Conservation (phyloP, 2,329 filamentous ascomycete genomes). For the Cladosporium sp. region DNA sequence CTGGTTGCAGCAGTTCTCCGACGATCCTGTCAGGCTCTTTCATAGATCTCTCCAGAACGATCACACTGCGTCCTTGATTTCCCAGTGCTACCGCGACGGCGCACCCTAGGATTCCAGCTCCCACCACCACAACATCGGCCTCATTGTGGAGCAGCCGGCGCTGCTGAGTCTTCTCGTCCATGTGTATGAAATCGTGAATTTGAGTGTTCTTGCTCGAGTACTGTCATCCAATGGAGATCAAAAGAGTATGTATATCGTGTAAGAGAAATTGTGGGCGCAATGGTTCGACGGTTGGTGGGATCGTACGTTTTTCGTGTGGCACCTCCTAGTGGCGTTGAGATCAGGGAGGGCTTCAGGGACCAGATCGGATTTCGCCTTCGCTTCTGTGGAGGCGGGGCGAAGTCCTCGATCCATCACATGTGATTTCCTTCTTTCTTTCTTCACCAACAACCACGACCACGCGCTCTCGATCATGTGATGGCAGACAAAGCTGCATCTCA, state of each 20-base stretch:
- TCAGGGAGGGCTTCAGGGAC: conserved; percentile 3
- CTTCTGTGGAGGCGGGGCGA: conserved; percentile 2
- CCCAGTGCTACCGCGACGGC: conserved; percentile 80
- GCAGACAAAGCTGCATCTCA: too few relatives aligned
- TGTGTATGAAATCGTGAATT: neutral
- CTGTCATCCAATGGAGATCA: neutral
- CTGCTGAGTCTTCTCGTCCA: conserved; percentile 32
- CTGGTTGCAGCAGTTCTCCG: conserved; percentile 90
- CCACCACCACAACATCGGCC: conserved; percentile 84
- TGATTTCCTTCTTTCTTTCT: too few relatives aligned
- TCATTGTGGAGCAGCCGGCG: conserved; percentile 55
- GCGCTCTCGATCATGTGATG: neutral
- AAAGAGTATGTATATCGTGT: neutral
- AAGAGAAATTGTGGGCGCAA: neutral
- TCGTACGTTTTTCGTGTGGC: conserved; percentile 9
- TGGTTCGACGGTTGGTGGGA: neutral
- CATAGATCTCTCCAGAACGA: conserved; percentile 83
- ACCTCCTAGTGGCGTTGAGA: too few relatives aligned
- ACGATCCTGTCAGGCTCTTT: conserved; percentile 95
- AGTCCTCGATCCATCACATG: too few relatives aligned
- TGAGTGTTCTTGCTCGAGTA: neutral
- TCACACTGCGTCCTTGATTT: conserved; percentile 83
- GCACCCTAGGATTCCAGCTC: conserved; percentile 86
- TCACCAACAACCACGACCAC: too few relatives aligned
- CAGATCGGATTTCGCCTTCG: conserved; percentile 5